Conservation (phyloP, 768 basidiomycete species). For the Neoboletus magnificus region DNA sequence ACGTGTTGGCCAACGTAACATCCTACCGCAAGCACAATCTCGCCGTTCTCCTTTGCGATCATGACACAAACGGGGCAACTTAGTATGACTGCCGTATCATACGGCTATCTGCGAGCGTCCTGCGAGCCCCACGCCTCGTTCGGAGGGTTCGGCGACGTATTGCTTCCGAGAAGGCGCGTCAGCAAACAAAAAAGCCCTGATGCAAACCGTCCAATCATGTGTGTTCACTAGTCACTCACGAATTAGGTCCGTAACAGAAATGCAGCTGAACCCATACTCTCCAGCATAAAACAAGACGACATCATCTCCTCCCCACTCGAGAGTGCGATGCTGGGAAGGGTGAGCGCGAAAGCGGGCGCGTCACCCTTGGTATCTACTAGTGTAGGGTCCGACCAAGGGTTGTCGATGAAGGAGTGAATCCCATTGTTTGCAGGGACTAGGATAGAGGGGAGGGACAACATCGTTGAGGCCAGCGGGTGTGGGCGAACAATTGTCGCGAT, state of each 20-base stretch:
- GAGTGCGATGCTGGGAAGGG: slow-evolving; percentile 43
- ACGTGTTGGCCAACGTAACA: no score
- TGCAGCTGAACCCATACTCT: slow-evolving; percentile 19
- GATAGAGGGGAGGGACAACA: slow-evolving; percentile 22
- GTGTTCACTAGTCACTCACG: slow-evolving; percentile 20
- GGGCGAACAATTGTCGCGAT: slow-evolving; percentile 54
- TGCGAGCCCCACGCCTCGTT: neutral
- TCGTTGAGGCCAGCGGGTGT: slow-evolving; percentile 38
- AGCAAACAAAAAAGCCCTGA: neutral
- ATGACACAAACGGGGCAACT: neutral
- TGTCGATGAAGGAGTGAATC: slow-evolving; percentile 49
- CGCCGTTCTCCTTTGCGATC: neutral
- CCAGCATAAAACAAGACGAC: slow-evolving; percentile 16
- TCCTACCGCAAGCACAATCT: no score
- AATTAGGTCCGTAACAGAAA: slow-evolving; percentile 7
- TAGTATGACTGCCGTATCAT: neutral
- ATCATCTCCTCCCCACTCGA: slow-evolving; percentile 9
- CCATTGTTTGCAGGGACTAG: slow-evolving; percentile 23
- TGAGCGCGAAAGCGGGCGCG: slow-evolving; percentile 46
- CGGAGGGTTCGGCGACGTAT: neutral
- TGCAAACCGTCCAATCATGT: neutral
- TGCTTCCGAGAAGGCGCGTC: neutral
- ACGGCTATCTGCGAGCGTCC: neutral
- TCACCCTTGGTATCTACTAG: slow-evolving; percentile 50
- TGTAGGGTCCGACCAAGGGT: slow-evolving; percentile 53